A percentile compares a stretch with the other conserved stretches of the same genome.
Evolutionary conservation across 169 alveolate genomes (phyloP).

Genomic region (Eimeria sp.): DNA sequence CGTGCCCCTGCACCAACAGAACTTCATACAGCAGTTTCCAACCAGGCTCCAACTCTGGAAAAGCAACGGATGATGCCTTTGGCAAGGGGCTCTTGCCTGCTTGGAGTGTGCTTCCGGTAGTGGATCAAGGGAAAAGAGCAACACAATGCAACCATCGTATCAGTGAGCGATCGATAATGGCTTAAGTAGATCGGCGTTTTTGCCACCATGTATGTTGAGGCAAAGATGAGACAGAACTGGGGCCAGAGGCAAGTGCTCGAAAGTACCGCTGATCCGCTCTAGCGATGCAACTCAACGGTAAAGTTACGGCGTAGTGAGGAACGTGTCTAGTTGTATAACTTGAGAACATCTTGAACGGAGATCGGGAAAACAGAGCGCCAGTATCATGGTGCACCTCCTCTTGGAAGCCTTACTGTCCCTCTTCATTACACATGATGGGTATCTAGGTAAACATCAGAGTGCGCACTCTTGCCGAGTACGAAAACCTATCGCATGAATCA

Average conservation of each 20-base stretch:
- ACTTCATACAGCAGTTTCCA: neutral
- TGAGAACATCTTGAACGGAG: neutral
- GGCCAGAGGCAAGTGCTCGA: neutral
- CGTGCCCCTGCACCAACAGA: neutral
- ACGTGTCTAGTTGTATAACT: neutral
- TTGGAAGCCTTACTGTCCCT: neutral
- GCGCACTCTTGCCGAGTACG: neutral
- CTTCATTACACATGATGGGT: neutral
- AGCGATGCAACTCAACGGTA: neutral
- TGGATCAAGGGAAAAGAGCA: neutral
- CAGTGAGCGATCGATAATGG: neutral
- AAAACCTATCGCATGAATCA: neutral
- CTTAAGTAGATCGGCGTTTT: too few species aligned
- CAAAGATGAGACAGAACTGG: neutral
- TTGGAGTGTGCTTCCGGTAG: constrained; percentile 70
- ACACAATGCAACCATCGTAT: neutral
- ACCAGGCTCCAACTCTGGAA: neutral
- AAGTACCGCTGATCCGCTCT: neutral
- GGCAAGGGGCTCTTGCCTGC: constrained; percentile 59
- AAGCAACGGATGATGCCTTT: constrained; percentile 14
- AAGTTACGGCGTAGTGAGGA: neutral
- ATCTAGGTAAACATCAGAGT: too few species aligned
- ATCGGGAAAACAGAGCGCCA: neutral
- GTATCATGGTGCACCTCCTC: neutral
- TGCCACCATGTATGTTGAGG: neutral